These are phyloP conservation scores for Cetraspora pellucida DNA, from an alignment of 192 early-diverging fungal species.

Conservation along the genomic window DNA sequence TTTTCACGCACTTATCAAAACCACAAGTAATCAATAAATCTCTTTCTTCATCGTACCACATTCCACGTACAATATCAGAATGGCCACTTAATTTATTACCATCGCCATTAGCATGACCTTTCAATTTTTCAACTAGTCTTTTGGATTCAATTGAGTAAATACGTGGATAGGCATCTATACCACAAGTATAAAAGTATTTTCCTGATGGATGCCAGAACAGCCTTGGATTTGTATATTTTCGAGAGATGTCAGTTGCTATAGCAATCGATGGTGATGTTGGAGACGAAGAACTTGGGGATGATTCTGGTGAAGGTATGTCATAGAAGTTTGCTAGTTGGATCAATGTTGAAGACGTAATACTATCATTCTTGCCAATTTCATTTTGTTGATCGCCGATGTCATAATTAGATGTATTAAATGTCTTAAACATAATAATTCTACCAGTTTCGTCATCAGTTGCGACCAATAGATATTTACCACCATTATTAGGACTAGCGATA, in stretches of 20 bases:
- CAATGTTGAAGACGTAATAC: neutral
- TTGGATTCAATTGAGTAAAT: slow-evolving; percentile 56
- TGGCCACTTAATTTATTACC: slow-evolving; percentile 56
- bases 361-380: neutral
- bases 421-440: slow-evolving; percentile 61
- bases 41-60: slow-evolving; percentile 53
- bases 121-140: slow-evolving; percentile 48
- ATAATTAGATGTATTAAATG: neutral
- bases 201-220: slow-evolving; percentile 64
- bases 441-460: slow-evolving; percentile 73
- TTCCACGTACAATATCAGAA: slow-evolving; percentile 50
- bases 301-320: neutral
- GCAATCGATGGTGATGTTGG: slow-evolving; percentile 8
- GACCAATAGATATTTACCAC: slow-evolving; percentile 57
- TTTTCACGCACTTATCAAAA: slow-evolving; percentile 62
- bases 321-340: neutral
- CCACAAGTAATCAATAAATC: slow-evolving; percentile 55
- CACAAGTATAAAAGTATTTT: slow-evolving; percentile 64
- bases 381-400: neutral
- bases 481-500: slow-evolving; percentile 53
- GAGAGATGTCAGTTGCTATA: too few species aligned
- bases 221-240: slow-evolving; percentile 67
- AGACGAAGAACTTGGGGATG: neutral
- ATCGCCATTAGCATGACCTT: slow-evolving; percentile 48
- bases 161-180: slow-evolving; percentile 60